Conservation (phyloP, 306 rosid species). For the Cucurbita ficifolia region DNA sequence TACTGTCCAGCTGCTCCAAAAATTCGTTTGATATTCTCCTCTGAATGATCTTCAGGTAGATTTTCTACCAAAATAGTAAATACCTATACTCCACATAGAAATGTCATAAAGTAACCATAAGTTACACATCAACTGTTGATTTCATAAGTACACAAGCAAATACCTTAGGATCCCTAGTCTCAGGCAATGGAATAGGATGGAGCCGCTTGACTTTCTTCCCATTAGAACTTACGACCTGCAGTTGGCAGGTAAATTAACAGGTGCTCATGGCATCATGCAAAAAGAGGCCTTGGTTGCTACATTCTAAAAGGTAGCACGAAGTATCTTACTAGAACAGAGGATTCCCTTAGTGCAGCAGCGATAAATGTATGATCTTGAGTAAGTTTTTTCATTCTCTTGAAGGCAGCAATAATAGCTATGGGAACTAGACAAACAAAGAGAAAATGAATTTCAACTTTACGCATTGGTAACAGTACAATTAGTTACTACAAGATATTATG, state of each 20-base stretch:
- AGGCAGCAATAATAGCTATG: constrained; percentile 53
- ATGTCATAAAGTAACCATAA: constrained; percentile 2
- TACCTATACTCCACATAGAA: constrained; percentile 47
- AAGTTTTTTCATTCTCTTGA: constrained; percentile 75
- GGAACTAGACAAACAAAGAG: constrained; percentile 53
- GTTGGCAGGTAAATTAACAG: not conserved
- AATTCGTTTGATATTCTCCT: constrained; percentile 53
- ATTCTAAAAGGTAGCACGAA: constrained; percentile 6
- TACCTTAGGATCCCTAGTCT: constrained; percentile 69
- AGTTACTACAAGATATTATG: not conserved
- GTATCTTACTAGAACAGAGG: constrained; percentile 58
- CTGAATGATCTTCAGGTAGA: constrained; percentile 76
- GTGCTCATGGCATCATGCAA: constrained; percentile 10
- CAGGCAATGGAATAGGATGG: constrained; percentile 37
- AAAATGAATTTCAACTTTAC: not conserved
- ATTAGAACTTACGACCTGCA: constrained; percentile 69
- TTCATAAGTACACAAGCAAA: constrained; percentile 10
- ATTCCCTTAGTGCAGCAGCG: constrained; percentile 61
- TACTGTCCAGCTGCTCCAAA: constrained; percentile 87
- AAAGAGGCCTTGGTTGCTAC: constrained; percentile 8
- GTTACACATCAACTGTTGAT: not conserved
- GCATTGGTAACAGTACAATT: not conserved
- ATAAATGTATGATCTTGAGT: constrained; percentile 34
- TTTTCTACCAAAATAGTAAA: constrained; percentile 89
- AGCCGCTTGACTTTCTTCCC: constrained; percentile 79